These are phyloP conservation scores for Taiozyma sp. DNA, from an alignment of 1,139 yeast species.

Conservation along the genomic window DNA sequence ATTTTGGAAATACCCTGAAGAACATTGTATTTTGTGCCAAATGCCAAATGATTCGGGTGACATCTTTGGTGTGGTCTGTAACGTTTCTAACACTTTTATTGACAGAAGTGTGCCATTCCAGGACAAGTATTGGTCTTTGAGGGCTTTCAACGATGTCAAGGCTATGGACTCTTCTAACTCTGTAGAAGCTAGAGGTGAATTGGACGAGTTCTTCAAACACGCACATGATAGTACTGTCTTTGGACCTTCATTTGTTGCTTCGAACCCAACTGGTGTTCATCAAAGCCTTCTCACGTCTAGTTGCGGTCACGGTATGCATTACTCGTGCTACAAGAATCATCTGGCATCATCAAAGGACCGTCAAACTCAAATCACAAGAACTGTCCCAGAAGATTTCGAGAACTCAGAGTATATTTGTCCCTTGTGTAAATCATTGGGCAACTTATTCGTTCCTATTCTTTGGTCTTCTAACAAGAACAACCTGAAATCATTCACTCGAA, in stretches of 20 bases:
- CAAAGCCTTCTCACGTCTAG: conserved; percentile 61
- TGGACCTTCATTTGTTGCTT: conserved; percentile 68
- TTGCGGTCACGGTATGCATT: conserved; percentile 96
- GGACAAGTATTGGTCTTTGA: conserved; percentile 61
- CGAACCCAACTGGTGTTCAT: conserved; percentile 21
- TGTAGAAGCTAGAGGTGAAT: conserved; percentile 26
- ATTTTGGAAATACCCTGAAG: conserved; percentile 73
- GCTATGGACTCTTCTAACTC: conserved; percentile 43
- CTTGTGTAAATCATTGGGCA: conserved; percentile 82
- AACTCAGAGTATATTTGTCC: conserved; percentile 84
- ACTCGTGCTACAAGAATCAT: conserved; percentile 67
- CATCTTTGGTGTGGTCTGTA: conserved; percentile 70
- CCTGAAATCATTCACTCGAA: conserved; percentile 8
- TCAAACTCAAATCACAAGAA: conserved; percentile 73
- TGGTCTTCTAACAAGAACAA: conserved; percentile 17
- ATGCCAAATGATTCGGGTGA: conserved; percentile 69
- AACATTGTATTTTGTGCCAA: conserved; percentile 85
- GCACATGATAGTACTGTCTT: conserved; percentile 40
- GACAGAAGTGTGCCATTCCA: conserved; percentile 62
- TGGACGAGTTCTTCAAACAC: conserved; percentile 36
- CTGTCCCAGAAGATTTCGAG: conserved; percentile 70
- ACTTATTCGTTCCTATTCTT: conserved; percentile 65
- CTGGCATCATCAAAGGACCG: conserved; percentile 48
- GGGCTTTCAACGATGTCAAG: conserved; percentile 51
- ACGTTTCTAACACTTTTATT: conserved; percentile 55